Evolutionary conservation across 202 grass and related monocot genomes (phyloP).

Genomic region (Schoenoplectus tabernaemontani): DNA sequence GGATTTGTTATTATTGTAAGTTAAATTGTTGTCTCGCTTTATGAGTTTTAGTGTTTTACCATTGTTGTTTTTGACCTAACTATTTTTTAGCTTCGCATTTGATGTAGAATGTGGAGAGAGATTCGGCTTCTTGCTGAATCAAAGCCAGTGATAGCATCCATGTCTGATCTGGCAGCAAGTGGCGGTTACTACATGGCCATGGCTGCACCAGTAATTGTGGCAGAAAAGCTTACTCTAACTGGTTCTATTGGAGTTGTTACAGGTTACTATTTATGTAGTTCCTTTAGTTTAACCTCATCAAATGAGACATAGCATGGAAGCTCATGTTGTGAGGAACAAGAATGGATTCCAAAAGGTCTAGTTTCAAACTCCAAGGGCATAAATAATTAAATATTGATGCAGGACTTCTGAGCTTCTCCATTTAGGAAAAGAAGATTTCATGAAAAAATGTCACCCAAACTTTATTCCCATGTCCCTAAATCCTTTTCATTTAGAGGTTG

Average conservation of each 20-base stretch:
- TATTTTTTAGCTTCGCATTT: constrained; percentile 24
- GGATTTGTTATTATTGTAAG: background rate
- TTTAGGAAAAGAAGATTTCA: too few relatives aligned
- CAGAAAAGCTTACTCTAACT: constrained; percentile 92
- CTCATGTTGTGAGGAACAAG: too few relatives aligned
- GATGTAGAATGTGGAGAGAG: constrained; percentile 74
- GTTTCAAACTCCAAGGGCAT: too few relatives aligned
- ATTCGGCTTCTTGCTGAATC: constrained; percentile 69
- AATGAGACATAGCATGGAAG: too few relatives aligned
- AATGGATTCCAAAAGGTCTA: too few relatives aligned
- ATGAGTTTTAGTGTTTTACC: too few relatives aligned
- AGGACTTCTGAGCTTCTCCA: too few relatives aligned
- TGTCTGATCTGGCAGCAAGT: constrained; percentile 94
- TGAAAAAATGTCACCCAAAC: too few relatives aligned
- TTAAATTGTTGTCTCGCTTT: background rate
- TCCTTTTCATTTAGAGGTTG: too few relatives aligned
- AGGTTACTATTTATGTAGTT: constrained; percentile 16
- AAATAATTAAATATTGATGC: too few relatives aligned
- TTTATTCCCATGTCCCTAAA: too few relatives aligned
- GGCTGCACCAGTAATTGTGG: constrained; percentile 81
- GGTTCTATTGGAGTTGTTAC: constrained; percentile 79
- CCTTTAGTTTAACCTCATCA: too few relatives aligned
- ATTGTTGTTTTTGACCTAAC: background rate
- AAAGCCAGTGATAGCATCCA: constrained; percentile 92
- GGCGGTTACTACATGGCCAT: constrained; percentile 96